Conservation (phyloP, 2,329 filamentous ascomycete genomes). For the Neofusicoccum cordaticola region DNA sequence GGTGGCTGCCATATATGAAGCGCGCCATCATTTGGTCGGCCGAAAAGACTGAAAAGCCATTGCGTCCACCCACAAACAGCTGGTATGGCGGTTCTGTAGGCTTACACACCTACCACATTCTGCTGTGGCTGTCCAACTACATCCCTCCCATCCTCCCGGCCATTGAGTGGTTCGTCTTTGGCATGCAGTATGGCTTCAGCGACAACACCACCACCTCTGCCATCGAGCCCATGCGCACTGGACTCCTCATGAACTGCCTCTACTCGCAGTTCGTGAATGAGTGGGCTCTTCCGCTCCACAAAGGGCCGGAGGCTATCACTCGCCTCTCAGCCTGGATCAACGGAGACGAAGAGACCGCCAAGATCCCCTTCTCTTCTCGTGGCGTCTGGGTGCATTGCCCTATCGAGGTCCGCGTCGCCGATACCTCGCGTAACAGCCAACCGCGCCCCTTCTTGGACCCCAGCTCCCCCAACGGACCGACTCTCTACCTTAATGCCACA, state of each 20-base stretch:
- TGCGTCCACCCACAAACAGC: constrained; percentile 58
- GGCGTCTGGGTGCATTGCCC: constrained; percentile 85
- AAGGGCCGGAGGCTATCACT: constrained; percentile 81
- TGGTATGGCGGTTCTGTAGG: constrained; percentile 83
- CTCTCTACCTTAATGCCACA: constrained; percentile 85
- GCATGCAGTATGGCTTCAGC: constrained; percentile 92
- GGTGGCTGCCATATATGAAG: constrained; percentile 95
- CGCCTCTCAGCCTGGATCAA: constrained; percentile 86
- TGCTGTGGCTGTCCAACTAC: constrained; percentile 77
- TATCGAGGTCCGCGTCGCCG: constrained; percentile 82
- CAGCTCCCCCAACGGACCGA: constrained; percentile 65
- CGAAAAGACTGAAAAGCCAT: constrained; percentile 67
- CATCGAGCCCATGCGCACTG: constrained; percentile 74
- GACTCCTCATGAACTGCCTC: constrained; percentile 91
- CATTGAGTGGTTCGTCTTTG: constrained; percentile 95
- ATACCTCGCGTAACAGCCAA: constrained; percentile 55
- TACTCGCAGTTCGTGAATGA: constrained; percentile 99
- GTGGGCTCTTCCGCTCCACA: constrained; percentile 85
- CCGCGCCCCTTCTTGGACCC: constrained; percentile 70
- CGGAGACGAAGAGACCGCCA: constrained; percentile 64
- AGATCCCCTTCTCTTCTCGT: constrained; percentile 77
- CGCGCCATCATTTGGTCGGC: constrained; percentile 87
- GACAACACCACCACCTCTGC: constrained; percentile 67
- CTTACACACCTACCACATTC: constrained; percentile 87
- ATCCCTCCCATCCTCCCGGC: constrained; percentile 77